Conservation (phyloP, 345 rosid genomes). For the Acer yangbiense region DNA sequence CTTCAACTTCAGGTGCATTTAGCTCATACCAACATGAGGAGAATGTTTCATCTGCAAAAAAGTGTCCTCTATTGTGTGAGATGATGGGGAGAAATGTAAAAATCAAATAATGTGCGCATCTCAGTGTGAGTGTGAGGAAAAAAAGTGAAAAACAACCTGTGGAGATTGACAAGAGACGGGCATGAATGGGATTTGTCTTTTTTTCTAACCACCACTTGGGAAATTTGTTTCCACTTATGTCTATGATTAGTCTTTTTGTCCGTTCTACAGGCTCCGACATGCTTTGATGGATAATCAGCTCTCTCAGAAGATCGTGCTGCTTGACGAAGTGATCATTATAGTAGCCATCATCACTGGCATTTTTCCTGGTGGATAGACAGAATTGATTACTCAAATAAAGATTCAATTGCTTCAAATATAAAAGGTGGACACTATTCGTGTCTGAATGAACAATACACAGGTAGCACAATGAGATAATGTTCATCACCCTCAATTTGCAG, state of each 20-base stretch:
- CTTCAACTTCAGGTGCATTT: constrained; percentile 46
- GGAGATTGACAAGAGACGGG: constrained; percentile 45
- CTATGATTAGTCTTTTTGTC: constrained; percentile 41
- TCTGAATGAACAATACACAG: background rate
- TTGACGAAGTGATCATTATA: constrained; percentile 38
- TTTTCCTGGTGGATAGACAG: constrained; percentile 37
- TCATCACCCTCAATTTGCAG: background rate
- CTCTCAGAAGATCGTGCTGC: constrained; percentile 54
- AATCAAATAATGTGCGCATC: background rate
- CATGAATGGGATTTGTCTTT: constrained; percentile 23
- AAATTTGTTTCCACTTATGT: constrained; percentile 31
- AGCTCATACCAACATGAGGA: constrained; percentile 41
- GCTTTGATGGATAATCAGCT: constrained; percentile 41
- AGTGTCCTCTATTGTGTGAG: background rate
- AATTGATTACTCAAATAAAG: constrained; percentile 2
- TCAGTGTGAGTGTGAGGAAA: background rate
- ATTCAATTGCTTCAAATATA: background rate
- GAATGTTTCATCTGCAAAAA: constrained; percentile 51
- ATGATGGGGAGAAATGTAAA: background rate
- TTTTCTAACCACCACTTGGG: constrained; percentile 51
- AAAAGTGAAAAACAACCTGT: constrained; percentile 34
- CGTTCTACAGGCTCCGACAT: constrained; percentile 15
- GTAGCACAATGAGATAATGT: background rate
- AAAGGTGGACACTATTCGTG: background rate
- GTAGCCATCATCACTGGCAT: constrained; percentile 34